A percentile compares a stretch with the other conserved stretches of the same genome.
Conservation (phyloP, 2,329 filamentous ascomycete genomes). For the Neopestalotiopsis sp. region DNA sequence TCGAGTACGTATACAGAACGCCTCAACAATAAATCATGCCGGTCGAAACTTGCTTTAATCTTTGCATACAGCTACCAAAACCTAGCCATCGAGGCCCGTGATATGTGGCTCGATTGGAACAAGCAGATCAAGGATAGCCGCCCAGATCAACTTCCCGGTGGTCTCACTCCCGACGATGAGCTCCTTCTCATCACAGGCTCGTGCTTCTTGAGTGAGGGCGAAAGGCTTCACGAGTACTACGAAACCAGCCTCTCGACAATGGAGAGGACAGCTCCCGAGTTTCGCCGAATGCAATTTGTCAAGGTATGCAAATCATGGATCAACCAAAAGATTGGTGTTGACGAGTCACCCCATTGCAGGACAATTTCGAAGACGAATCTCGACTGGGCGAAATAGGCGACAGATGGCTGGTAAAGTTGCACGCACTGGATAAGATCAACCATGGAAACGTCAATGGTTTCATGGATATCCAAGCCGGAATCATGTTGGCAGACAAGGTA, state of each 20-base stretch:
- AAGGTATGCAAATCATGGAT: no score
- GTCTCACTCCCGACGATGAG: constrained; percentile 17
- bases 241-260: no score
- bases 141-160: constrained; percentile 25
- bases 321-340: no score
- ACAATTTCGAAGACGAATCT: no score
- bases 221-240: no score
- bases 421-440: constrained; percentile 30
- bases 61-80: constrained; percentile 22
- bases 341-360: no score
- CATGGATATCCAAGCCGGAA: constrained; percentile 30
- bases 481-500: constrained; percentile 35
- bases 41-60: background rate
- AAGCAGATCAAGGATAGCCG: constrained; percentile 20
- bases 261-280: no score
- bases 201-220: no score
- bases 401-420: constrained; percentile 27
- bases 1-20: background rate
- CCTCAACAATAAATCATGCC: no score
- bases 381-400: no score
- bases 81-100: constrained; percentile 35
- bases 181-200: no score
- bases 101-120: constrained; percentile 37
- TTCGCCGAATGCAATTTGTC: no score
- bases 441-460: constrained; percentile 29